A percentile compares a stretch with the other conserved stretches of the same genome.
Conservation (phyloP, 257 asterid genomes). For the Capsicum pubescens region DNA sequence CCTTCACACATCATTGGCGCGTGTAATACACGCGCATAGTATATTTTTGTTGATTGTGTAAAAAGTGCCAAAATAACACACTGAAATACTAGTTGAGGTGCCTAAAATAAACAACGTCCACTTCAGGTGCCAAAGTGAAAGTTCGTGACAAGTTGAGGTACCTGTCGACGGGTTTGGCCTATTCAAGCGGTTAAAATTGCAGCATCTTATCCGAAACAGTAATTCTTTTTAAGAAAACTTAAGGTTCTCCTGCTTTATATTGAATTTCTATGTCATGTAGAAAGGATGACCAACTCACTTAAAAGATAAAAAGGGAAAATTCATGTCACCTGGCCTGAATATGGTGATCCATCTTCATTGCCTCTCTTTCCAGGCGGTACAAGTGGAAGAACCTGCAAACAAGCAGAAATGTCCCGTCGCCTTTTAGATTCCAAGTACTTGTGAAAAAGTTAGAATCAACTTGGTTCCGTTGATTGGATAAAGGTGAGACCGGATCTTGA, state of each 20-base stretch:
- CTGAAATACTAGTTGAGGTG: no score
- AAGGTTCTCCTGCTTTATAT: not conserved
- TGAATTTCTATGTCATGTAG: slow-evolving; percentile 1
- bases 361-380: slow-evolving; percentile 97
- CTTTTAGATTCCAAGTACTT: not conserved
- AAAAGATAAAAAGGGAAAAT: not conserved
- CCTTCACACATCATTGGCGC: no score
- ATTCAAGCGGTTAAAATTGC: not conserved
- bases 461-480: not conserved
- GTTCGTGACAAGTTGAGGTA: no score
- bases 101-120: no score
- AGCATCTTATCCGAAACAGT: not conserved
- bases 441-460: not conserved
- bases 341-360: slow-evolving; percentile 92
- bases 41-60: no score
- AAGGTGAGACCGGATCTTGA: not conserved
- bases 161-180: not conserved
- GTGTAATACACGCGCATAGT: no score
- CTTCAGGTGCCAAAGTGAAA: no score
- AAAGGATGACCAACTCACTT: slow-evolving; percentile 19
- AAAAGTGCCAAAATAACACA: no score
- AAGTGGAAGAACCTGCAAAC: slow-evolving; percentile 93
- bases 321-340: slow-evolving; percentile 84
- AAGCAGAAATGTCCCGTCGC: not conserved
- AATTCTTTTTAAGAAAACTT: not conserved